A percentile compares a stretch with the other conserved stretches of the same genome.
These are phyloP conservation scores for Podaxis pistillaris DNA, from an alignment of 768 basidiomycete genomes.

Conservation along the genomic window DNA sequence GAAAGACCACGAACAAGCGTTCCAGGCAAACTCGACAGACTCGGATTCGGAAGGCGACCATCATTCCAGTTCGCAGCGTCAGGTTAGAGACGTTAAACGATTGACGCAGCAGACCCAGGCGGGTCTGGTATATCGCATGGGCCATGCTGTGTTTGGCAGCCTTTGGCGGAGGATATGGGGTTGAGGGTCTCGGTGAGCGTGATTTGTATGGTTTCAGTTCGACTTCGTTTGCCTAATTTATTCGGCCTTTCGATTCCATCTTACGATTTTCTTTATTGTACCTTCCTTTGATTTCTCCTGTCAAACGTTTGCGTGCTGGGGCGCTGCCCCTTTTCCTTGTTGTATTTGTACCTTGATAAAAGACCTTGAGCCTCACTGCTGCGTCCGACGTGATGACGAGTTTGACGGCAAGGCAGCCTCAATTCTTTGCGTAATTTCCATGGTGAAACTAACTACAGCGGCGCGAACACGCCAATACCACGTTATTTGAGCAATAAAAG, in stretches of 20 bases:
- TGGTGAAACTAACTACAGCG: neutral
- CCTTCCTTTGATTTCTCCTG: neutral
- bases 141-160: conserved; percentile 6
- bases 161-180: conserved; percentile 9
- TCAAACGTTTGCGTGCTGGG: neutral
- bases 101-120: neutral
- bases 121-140: conserved; percentile 3
- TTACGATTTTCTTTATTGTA: neutral
- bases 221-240: neutral
- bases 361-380: no score
- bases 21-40: conserved; percentile 1
- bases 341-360: neutral
- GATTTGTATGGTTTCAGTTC: neutral
- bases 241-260: neutral
- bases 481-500: neutral
- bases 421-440: neutral
- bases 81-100: conserved; percentile 1
- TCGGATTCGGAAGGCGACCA: conserved; percentile 5
- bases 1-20: neutral
- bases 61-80: neutral
- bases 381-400: no score
- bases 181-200: neutral
- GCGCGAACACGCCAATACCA: neutral
- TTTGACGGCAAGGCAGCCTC: no score
- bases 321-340: neutral